Base-by-base conservation (phyloP, 2,329 filamentous ascomycete genomes). In the Fusarium acutatum region DNA sequence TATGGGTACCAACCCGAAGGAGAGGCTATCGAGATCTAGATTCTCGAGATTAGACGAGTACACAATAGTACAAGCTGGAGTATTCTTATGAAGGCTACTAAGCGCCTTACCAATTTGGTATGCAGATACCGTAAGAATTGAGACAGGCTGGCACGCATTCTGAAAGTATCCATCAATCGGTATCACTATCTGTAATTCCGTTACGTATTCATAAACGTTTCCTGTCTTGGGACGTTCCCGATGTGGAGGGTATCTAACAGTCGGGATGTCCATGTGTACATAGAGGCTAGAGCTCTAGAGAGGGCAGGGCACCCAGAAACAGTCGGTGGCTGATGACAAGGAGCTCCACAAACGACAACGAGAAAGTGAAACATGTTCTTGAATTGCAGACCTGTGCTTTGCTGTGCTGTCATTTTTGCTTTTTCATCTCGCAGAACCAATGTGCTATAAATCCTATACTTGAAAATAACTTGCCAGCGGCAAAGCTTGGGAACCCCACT, bases 41-140 rank as follows among this genome's bases (percentile, higher is more conserved):
- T 70, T 70, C 60, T 69, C 50, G 65, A 69, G 59, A 69, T 69
- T 69, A 68, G 35, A 69, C 65, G 65, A 69, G 67, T 38, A 44
- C 46, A n/a, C 20, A 28, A 38, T 38, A 38, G 50, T 32, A n/a
- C 24, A 56, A 50, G 61, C 59, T 37, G 24, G 14, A 34, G 46
- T 26, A 54, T 34, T 60, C 10, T 30, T 30, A 41, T 50, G 24
- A 15, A 53, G 7, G 35, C 58, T 32, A 17, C 46, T 32, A 26
- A 53, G n/a, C 18, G 38, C 46, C n/a, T 26, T 54, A 15, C 46
- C 46, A 13, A n/a, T 34, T 34, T 26, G 35, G 26, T 40, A 37
- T 41, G 8, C 18, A 60, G 14, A 41, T 54, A 18, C 17, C 28
- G 28, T 12, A 26, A 34, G n/a, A 54, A 34, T 17, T 56, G n/a